These are phyloP conservation scores for Trichosporon faecale DNA, from an alignment of 1,284 basidiomycete species.

Conservation along the genomic window DNA sequence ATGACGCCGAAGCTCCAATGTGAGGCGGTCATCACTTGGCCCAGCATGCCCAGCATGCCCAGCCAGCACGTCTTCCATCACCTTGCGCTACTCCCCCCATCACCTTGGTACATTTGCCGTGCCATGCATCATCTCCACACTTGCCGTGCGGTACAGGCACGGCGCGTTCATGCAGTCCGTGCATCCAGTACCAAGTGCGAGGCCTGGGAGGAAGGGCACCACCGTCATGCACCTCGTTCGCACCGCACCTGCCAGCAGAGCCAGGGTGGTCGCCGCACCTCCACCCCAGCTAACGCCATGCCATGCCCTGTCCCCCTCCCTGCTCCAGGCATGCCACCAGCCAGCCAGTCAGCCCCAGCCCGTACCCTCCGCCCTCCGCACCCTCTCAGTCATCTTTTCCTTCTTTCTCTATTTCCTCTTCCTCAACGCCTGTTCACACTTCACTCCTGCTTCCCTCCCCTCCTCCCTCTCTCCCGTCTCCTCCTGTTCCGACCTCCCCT, in stretches of 20 bases:
- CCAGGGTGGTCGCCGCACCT: neutral
- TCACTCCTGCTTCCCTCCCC: neutral
- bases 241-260: neutral
- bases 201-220: too few species aligned
- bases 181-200: too few species aligned
- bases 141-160: neutral
- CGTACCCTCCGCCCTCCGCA: neutral
- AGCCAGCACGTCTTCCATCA: neutral
- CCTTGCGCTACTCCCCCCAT: too few species aligned
- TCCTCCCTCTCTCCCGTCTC: conserved; percentile 7
- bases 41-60: neutral
- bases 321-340: conserved; percentile 5
- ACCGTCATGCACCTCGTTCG: too few species aligned
- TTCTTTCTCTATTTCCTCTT: conserved; percentile 6
- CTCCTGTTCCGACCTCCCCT: conserved; percentile 9
- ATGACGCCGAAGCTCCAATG: neutral
- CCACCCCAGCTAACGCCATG: neutral
- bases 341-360: conserved; percentile 8
- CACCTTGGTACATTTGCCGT: neutral
- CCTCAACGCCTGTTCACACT: conserved; percentile 9
- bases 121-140: neutral
- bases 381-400: neutral
- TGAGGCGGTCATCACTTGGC: too few species aligned
- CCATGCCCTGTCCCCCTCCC: neutral
- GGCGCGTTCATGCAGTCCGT: too few species aligned